Base-by-base conservation (phyloP, 352 stramenopile species). In the Pythium volutum region DNA sequence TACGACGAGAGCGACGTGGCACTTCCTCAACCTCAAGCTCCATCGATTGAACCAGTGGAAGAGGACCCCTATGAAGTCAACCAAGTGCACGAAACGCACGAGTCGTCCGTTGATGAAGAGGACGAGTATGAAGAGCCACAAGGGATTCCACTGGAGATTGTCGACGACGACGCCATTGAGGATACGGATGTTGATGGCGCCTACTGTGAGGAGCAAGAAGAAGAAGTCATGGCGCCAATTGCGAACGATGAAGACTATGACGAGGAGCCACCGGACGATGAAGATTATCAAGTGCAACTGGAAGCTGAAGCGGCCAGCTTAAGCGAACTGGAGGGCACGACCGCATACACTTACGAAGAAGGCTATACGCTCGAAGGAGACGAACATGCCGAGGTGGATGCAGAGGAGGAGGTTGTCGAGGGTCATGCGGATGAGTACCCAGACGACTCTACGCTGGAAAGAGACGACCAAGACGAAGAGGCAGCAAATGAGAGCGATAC, bases 221-320 rank as follows among this genome's bases (percentile, higher is more conserved):
- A 42, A 25, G 41, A 60, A 5, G 53, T 42, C 3, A 16, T 14
- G 26, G 20, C 48, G 2, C 10, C 20, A 23, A 26, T 48, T 29
- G 48, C 34, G 29, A 27, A 23, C 26, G 15, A 59, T 9, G 52
- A 25, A 25, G 12, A 27, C 8, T 43, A 62, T 39, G 15, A 27
- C 0, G 27, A 62, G 18, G 42, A 34, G 10, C 18, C 47, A 22
- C 12, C 3, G 34, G 18, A 50, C 7, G 43, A 50, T 9, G 18
- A 49, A 26, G 33, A 48, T n/a, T 25, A 7, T 25, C 22, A 25
- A 16, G 41, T 14, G 1, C 4, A 31, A 23, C 4, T 55, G 50
- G 18, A 51, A 56, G 38, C 47, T 53, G 12, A 49, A 52, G 23
- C 33, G 27, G 9, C 23, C 31, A 23, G 31, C 42, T 55, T 54